phyloP scores from a whole-genome alignment of 768 basidiomycete genomes.

The Sporobolomyces roseus region DNA sequence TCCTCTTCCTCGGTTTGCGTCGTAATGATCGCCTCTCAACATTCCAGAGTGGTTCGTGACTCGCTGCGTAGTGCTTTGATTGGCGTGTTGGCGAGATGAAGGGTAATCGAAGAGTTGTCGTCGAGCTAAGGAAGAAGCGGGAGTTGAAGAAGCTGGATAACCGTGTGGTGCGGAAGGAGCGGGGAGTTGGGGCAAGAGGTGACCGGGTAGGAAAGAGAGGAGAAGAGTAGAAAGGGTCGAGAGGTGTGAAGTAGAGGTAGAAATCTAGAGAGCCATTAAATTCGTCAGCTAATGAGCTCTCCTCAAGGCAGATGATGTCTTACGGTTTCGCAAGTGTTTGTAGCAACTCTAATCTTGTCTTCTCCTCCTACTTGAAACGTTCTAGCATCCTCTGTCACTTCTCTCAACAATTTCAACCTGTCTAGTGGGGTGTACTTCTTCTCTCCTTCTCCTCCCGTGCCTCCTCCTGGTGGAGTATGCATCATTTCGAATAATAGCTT shows the following conservation, averaged over 20 bases:
- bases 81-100: slow-evolving; percentile 20
- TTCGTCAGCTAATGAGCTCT: too few relatives aligned
- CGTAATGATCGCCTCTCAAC: slow-evolving; percentile 35
- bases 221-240: slow-evolving; percentile 37
- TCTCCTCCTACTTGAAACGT: slow-evolving; percentile 44
- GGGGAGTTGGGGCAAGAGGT: slow-evolving; percentile 38
- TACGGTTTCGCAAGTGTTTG: slow-evolving; percentile 45
- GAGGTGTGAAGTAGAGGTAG: slow-evolving; percentile 37
- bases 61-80: slow-evolving; percentile 7
- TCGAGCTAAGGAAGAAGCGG: slow-evolving; percentile 23
- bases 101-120: slow-evolving; percentile 36
- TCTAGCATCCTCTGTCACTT: slow-evolving; percentile 86
- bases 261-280: too few relatives aligned
- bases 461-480: slow-evolving; percentile 16
- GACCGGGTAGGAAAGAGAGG: slow-evolving; percentile 39
- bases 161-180: slow-evolving; percentile 36
- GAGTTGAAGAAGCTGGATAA: slow-evolving; percentile 25
- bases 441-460: slow-evolving; percentile 51
- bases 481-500: slow-evolving; percentile 70
- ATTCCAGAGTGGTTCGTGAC: too few relatives aligned
- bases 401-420: slow-evolving; percentile 77
- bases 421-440: slow-evolving; percentile 51
- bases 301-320: not conserved
- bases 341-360: slow-evolving; percentile 47
- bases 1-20: not conserved